Evolutionary conservation across 495 filamentous ascomycete species (phyloP), one percentile per base, ranked within the genome.

Genomic region (Aspergillus heteromorphus): DNA sequence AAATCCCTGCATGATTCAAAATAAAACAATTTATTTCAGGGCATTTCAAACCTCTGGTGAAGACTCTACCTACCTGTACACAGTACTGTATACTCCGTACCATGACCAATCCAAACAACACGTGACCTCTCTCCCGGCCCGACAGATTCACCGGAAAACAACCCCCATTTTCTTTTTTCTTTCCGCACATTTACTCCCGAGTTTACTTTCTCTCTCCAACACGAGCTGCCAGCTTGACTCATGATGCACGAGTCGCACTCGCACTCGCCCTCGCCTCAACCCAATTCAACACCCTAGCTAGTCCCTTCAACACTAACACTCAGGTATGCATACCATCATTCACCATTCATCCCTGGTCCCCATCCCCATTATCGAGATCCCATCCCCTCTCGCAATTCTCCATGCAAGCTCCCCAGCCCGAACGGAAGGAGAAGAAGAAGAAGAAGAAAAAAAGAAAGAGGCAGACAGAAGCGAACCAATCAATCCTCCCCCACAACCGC

Each of bases 391-490:
- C 40, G 7, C 40, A 30, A 34, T 14, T 25, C 40, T 17, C 23
- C 18, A 11, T 0, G 5, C 17, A 42, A 42, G 10, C 21, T 16
- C 43, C 5, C 5, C 29, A 4, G n/a, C 19, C 25, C 27, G 20
- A 38, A 17, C 25, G 10, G n/a, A 47, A 50, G 30, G 38, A 34
- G 25, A 54, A 53, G 25, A 48, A 45, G 27, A 43, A 43, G 20
- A n/a, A n/a, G n/a, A n/a, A n/a, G n/a, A n/a, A n/a, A n/a, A n/a
- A n/a, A n/a, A n/a, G n/a, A 38, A 51, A 52, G 34, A 45, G n/a
- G 23, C 48, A 47, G 42, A 54, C 45, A 38, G n/a, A n/a, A 56
- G 56, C 41, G 61, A 65, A 47, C 41, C 48, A 51, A 59, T 57
- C 40, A 61, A 27, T 3, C 7, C 53, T 10, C 23, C n/a, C 38